A percentile compares a stretch with the other conserved stretches of the same genome.
These are phyloP conservation scores for Paxillus rubicundulus DNA, from an alignment of 768 basidiomycete genomes.

Conservation along the genomic window DNA sequence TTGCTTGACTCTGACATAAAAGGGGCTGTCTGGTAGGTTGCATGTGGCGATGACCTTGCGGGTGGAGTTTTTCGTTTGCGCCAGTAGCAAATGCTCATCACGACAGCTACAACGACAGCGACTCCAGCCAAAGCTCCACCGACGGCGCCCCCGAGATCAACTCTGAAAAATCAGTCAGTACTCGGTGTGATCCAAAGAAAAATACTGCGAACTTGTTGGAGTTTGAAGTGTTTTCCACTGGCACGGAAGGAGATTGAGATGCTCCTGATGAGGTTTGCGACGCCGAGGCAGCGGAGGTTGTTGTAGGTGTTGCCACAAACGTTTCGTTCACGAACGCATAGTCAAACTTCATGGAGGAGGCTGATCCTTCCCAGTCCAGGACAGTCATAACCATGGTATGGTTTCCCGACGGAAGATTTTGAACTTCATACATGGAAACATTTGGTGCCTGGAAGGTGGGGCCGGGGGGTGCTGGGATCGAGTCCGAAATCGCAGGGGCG, in stretches of 20 bases:
- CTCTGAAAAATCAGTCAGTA: slow-evolving; percentile 11
- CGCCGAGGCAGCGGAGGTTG: slow-evolving; percentile 1
- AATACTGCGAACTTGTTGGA: slow-evolving; percentile 7
- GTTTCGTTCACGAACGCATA: slow-evolving; percentile 26
- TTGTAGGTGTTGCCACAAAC: slow-evolving; percentile 6
- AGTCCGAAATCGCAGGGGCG: neutral
- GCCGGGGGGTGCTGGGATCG: slow-evolving; percentile 3
- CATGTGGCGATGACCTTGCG: neutral
- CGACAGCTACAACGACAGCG: neutral
- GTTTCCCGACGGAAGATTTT: slow-evolving; percentile 13
- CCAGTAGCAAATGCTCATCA: slow-evolving; percentile 5
- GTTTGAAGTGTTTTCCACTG: neutral
- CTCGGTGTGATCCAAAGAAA: neutral
- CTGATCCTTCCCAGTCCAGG: slow-evolving; percentile 13
- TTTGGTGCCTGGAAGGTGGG: slow-evolving; percentile 21
- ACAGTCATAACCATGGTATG: slow-evolving; percentile 24
- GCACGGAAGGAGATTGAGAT: neutral
- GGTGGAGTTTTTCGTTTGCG: slow-evolving; percentile 5
- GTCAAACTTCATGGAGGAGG: slow-evolving; percentile 27
- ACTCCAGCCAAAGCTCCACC: slow-evolving; percentile 16
- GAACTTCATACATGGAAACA: slow-evolving; percentile 15
- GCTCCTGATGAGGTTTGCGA: neutral
- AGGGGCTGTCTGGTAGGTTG: neutral
- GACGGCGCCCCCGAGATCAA: slow-evolving; percentile 11
- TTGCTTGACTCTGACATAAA: slow-evolving; percentile 1